Conservation (phyloP, 2,329 filamentous ascomycete species). For the Zopfia rhizophila region DNA sequence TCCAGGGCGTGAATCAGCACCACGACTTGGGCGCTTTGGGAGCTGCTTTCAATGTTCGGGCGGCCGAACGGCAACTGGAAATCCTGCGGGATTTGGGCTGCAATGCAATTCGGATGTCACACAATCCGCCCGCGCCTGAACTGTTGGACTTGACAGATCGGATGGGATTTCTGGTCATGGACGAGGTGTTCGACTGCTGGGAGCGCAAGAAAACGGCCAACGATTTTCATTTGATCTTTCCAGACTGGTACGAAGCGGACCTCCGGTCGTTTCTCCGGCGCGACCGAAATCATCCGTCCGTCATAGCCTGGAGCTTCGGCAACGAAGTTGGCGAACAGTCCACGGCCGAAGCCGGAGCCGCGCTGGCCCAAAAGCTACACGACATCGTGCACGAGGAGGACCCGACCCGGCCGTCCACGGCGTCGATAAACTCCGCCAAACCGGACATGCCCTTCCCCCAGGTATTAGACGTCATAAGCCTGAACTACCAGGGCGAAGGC, state of each 20-base stretch:
- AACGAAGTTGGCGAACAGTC: conserved; percentile 65
- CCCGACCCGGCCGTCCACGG: conserved; percentile 57
- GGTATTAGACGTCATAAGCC: conserved; percentile 59
- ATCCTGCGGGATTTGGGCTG: conserved; percentile 62
- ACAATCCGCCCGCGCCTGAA: conserved; percentile 65
- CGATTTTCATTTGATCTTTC: conserved; percentile 64
- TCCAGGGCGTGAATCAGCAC: conserved; percentile 63
- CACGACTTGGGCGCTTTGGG: conserved; percentile 64
- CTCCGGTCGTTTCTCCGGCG: conserved; percentile 63
- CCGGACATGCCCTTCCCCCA: conserved; percentile 53
- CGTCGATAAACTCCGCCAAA: conserved; percentile 60
- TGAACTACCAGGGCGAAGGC: conserved; percentile 68
- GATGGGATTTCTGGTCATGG: conserved; percentile 62
- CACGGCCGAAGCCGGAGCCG: conserved; percentile 42
- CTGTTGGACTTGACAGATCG: conserved; percentile 62
- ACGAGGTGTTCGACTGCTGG: conserved; percentile 67
- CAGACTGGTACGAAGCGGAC: conserved; percentile 65
- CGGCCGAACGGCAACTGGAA: conserved; percentile 61
- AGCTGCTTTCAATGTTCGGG: conserved; percentile 62
- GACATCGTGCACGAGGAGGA: conserved; percentile 61
- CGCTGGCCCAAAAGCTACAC: conserved; percentile 49
- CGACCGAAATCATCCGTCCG: conserved; percentile 66
- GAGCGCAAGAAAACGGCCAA: conserved; percentile 56
- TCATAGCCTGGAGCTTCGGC: conserved; percentile 64
- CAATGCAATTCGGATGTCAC: conserved; percentile 63